A percentile compares a stretch with the other conserved stretches of the same genome.
Evolutionary conservation across 75 land plant genomes (phyloP).

Genomic region (Pinus tabuliformis): DNA sequence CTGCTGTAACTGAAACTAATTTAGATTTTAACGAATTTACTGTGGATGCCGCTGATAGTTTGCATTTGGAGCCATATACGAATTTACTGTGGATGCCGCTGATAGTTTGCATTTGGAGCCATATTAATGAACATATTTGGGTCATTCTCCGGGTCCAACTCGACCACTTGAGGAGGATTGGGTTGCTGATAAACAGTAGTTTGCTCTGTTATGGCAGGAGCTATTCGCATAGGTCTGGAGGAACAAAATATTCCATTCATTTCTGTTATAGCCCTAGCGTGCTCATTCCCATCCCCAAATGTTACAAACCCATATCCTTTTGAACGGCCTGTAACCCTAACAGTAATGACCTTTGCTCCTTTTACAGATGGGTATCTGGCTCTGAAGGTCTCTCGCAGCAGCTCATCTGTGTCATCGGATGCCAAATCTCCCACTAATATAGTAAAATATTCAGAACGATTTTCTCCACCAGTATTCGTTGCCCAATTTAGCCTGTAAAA

Average conservation of each 20-base stretch:
- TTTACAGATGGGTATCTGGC: constrained; percentile 71
- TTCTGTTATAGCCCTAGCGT: constrained; percentile 80
- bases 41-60: too few species aligned
- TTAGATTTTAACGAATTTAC: too few species aligned
- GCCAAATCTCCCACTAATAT: constrained; percentile 96
- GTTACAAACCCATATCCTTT: constrained; percentile 98
- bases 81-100: too few species aligned
- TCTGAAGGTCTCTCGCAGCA: constrained; percentile 77
- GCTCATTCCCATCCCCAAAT: constrained; percentile 85
- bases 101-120: too few species aligned
- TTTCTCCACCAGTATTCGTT: constrained; percentile 74
- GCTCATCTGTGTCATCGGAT: constrained; percentile 85
- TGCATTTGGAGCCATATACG: too few species aligned
- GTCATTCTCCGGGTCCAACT: too few species aligned
- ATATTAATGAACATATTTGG: too few species aligned
- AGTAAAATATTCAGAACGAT: constrained; percentile 64
- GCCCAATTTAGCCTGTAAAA: constrained; percentile 92
- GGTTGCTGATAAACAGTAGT: too few species aligned
- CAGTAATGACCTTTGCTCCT: constrained; percentile 94
- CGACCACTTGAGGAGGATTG: too few species aligned
- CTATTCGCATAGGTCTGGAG: constrained; percentile 86
- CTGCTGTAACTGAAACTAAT: too few species aligned
- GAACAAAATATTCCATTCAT: constrained; percentile 92
- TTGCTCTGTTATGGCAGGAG: constrained; percentile 81
- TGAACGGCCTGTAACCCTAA: constrained; percentile 80